Percentiles rank a stretch among this genome's conserved stretches.
phyloP scores from a whole-genome alignment of 345 rosid species.

The Eucalyptus victrix region DNA sequence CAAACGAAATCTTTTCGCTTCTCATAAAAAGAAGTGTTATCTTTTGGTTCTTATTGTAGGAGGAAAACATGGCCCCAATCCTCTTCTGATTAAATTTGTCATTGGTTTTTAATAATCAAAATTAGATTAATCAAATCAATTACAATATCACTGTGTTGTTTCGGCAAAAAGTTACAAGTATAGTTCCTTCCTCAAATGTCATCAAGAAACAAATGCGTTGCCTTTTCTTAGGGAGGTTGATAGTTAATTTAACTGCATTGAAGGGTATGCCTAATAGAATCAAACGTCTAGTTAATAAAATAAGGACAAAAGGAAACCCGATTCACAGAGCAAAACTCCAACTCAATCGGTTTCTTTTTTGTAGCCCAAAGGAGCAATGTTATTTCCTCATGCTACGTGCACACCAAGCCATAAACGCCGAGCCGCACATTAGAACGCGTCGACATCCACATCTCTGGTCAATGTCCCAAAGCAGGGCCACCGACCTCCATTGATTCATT shows the following conservation, averaged over 20 bases:
- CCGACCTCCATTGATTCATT: not conserved
- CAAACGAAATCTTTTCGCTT: too few species aligned
- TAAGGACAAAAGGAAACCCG: too few species aligned
- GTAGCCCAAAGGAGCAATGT: too few species aligned
- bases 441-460: not conserved
- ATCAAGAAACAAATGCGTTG: not conserved
- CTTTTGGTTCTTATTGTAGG: not conserved
- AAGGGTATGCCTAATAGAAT: not conserved
- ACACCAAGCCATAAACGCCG: not conserved
- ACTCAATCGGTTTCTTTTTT: too few species aligned
- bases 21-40: too few species aligned
- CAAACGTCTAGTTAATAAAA: not conserved
- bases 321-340: too few species aligned
- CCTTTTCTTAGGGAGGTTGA: not conserved
- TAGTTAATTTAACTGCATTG: not conserved
- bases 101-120: fast-evolving
- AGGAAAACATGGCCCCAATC: not conserved
- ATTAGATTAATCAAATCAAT: too few species aligned
- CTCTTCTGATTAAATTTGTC: not conserved
- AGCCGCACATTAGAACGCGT: not conserved
- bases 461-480: not conserved
- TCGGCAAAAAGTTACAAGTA: not conserved
- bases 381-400: not conserved
- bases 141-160: too few species aligned
- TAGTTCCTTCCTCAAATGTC: not conserved